Base-by-base conservation (phyloP, 73 alveolate species). In the Uronychia setigera region DNA sequence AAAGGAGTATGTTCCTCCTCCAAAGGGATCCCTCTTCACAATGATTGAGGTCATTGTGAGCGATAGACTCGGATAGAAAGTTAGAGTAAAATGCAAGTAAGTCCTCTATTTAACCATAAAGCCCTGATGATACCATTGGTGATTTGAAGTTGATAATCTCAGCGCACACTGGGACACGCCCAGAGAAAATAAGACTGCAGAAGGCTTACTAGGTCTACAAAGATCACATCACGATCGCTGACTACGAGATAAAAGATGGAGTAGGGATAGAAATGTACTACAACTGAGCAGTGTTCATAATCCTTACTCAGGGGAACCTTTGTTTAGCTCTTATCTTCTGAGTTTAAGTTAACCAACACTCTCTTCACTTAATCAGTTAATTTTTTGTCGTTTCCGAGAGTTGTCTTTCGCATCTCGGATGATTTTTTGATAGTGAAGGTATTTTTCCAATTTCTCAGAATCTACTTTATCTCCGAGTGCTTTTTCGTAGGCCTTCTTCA, bases 151-250 rank as follows among this genome's bases (percentile, higher is more conserved):
- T 94, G 89, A 84, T 97, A 32, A 90, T 97, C 33, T 94, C 98
- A 30, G 99, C 98, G 25, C 97, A 97, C 75, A 96, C 95, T 19
- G 99, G 99, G 27, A 88, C 94, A 26, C 89, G 97, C 79, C 94
- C 98, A 33, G 99, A 97, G 25, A 97, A 97, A 92, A 94, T 97
- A 27, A 92, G 96, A 74, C 87, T 97, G 29, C 92, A 97, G 90
- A 97, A 97, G 81, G 85, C 95, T 89, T 94, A 97, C 94, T 88
- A 75, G 76, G 89, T 94, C 11, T 97, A 89, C 94, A 97, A 97
- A 91, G 99, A 96, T 88, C 98, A 95, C 82, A 95, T 95, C 77
- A 97, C 99, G 29, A 78, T 97, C 34, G 99, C 95, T 77, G 99
- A 97, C 90, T 97, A 97, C 59, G 99, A 97, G 90, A 92, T 95